A percentile compares a stretch with the other conserved stretches of the same genome.
Evolutionary conservation across 2,329 filamentous ascomycete genomes (phyloP).

Genomic region (Talaromyces sp.): DNA sequence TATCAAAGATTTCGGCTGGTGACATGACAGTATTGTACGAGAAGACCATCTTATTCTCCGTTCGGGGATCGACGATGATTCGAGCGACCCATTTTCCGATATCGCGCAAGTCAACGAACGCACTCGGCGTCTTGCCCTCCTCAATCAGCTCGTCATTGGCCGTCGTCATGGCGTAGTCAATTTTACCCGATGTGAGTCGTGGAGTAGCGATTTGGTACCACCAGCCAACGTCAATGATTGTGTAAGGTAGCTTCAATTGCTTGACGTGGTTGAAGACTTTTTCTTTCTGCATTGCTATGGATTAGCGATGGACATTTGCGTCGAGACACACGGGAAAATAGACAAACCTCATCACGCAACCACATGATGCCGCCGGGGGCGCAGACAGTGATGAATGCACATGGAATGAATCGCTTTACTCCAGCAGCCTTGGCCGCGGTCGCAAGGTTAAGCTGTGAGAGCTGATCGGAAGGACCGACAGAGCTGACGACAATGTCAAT

Average conservation of each 20-base stretch:
- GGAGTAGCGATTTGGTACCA: constrained; percentile 47
- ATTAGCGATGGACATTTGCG: neutral
- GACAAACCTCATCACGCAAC: constrained; percentile 26
- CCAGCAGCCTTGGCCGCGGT: constrained; percentile 42
- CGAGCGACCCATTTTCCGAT: constrained; percentile 44
- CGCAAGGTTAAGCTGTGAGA: constrained; percentile 36
- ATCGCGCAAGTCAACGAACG: constrained; percentile 44
- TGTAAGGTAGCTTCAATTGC: constrained; percentile 44
- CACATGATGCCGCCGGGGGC: constrained; percentile 33
- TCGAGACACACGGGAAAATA: neutral
- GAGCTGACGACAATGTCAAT: constrained; percentile 38
- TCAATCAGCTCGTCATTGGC: constrained; percentile 32
- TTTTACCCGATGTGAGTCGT: constrained; percentile 32
- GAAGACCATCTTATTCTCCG: constrained; percentile 46
- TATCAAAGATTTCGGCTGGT: constrained; percentile 36
- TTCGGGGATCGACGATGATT: constrained; percentile 46
- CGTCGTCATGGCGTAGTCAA: constrained; percentile 36
- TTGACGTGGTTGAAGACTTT: constrained; percentile 42
- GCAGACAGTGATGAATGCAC: constrained; percentile 37
- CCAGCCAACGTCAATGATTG: constrained; percentile 50
- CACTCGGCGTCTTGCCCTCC: constrained; percentile 18
- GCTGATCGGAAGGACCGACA: constrained; percentile 22
- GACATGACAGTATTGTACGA: constrained; percentile 38
- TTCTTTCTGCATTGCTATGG: constrained; percentile 37
- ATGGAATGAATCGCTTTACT: constrained; percentile 46